phyloP scores from a whole-genome alignment of 2,329 filamentous ascomycete genomes.

The Aspergillus tubingensis region DNA sequence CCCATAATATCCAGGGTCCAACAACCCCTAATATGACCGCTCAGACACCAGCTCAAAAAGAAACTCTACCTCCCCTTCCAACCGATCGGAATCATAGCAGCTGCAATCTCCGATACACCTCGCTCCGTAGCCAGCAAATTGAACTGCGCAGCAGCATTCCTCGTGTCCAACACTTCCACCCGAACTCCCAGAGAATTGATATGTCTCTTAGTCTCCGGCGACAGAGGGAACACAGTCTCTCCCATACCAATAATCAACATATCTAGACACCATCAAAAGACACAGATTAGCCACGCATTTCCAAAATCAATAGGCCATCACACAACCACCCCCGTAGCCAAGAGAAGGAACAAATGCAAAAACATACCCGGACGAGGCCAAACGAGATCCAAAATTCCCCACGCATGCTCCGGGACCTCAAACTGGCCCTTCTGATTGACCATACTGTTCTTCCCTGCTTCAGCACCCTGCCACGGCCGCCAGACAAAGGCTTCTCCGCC shows the following conservation, averaged over 20 bases:
- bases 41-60: background rate
- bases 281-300: background rate
- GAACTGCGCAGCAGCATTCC: conserved; percentile 92
- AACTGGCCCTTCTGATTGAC: conserved; percentile 79
- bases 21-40: background rate
- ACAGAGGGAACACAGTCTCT: conserved; percentile 71
- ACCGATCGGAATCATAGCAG: conserved; percentile 81
- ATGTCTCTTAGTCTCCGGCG: conserved; percentile 69
- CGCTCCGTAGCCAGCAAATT: conserved; percentile 94
- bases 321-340: background rate
- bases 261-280: conserved; percentile 15
- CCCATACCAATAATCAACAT: conserved; percentile 81
- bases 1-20: background rate
- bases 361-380: conserved; percentile 85
- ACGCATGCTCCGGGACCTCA: conserved; percentile 69
- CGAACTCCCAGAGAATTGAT: conserved; percentile 79
- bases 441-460: conserved; percentile 51
- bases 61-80: conserved; percentile 59
- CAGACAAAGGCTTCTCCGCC: conserved; percentile 86
- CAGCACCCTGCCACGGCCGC: conserved; percentile 70
- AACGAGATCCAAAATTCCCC: conserved; percentile 73
- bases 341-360: conserved; percentile 8
- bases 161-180: conserved; percentile 85
- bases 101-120: conserved; percentile 80
- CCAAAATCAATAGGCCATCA: background rate